Evolutionary conservation across 495 filamentous ascomycete genomes (phyloP), one percentile per base, ranked within the genome.

Genomic region (Xylaria flabelliformis): DNA sequence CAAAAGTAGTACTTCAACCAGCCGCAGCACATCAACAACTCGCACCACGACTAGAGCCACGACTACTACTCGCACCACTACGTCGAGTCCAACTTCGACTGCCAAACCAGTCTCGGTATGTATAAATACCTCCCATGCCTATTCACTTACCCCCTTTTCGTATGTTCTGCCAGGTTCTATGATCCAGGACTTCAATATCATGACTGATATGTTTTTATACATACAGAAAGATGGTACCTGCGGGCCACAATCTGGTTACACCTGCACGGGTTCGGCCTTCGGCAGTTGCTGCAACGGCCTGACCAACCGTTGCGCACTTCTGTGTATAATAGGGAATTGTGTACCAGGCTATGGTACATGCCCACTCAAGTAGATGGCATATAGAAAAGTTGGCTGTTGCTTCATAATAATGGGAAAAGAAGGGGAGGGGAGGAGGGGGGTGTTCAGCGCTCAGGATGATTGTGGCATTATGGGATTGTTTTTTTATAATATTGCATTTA

Each of bases 271-370:
- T 44, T 80, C 76, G 55, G 5, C n/a, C 17, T 81, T 79, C 39
- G 82, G 82, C 13, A 70, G 66, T 9, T 85, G 83, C 76, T 84
- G 83, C 74, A 77, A 75, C n/a, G 64, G 76, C 29, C 70, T 69
- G 36, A 74, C 73, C 29, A 68, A 68, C 29, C 82, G 81, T 72
- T 73, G 71, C 19, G 65, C 1, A 17, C 55, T 68, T 21, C 42
- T 73, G n/a, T 73, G 71, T 29, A 1, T 72, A 12, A 63, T 73
- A 39, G 70, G 70, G 8, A 62, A 51, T 15, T 73, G 71, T 56
- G 15, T n/a, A 48, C 32, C 19, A 24, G 44, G 6, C 26, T 73
- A 73, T 8, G 71, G 71, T 12, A 32, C 53, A 21, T 73, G 71
- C 36, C n/a, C 15, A 17, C 55, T 72, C 2, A 15, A 24, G 29